Conservation (phyloP, 2,329 filamentous ascomycete species). For the Aphanocladium album region DNA sequence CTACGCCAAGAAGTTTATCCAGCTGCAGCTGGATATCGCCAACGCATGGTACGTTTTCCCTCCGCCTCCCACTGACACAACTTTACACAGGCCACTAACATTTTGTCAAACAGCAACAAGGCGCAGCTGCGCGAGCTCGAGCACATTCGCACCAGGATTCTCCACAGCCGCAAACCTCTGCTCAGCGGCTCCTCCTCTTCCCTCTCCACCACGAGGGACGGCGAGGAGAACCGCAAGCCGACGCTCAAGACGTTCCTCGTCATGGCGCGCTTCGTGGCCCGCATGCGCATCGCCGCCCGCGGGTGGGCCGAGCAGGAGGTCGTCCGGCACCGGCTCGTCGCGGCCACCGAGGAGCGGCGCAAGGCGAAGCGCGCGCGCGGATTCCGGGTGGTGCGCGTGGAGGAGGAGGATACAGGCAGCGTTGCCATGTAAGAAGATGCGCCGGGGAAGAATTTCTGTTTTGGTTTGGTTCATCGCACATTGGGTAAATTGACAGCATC, state of each 20-base stretch:
- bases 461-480: neutral
- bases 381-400: constrained; percentile 36
- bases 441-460: neutral
- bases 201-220: too few relatives aligned
- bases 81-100: constrained; percentile 18
- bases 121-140: constrained; percentile 82
- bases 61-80: neutral
- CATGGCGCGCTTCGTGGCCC: constrained; percentile 49
- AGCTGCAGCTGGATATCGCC: constrained; percentile 74
- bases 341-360: constrained; percentile 43
- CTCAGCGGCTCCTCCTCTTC: too few relatives aligned
- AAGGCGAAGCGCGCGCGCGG: constrained; percentile 38
- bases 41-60: constrained; percentile 75
- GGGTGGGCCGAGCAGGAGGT: constrained; percentile 49
- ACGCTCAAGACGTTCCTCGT: constrained; percentile 41
- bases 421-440: neutral
- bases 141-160: constrained; percentile 58
- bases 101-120: constrained; percentile 64
- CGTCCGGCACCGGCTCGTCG: constrained; percentile 43
- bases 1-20: constrained; percentile 81
- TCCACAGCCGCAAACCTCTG: constrained; percentile 34
- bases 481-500: neutral
- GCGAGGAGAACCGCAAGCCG: constrained; percentile 18
- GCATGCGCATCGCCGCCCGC: constrained; percentile 43
- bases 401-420: constrained; percentile 25